Evolutionary conservation across 345 rosid species (phyloP), one percentile per base, ranked within the genome.

Genomic region (Eucalyptus curtisii): DNA sequence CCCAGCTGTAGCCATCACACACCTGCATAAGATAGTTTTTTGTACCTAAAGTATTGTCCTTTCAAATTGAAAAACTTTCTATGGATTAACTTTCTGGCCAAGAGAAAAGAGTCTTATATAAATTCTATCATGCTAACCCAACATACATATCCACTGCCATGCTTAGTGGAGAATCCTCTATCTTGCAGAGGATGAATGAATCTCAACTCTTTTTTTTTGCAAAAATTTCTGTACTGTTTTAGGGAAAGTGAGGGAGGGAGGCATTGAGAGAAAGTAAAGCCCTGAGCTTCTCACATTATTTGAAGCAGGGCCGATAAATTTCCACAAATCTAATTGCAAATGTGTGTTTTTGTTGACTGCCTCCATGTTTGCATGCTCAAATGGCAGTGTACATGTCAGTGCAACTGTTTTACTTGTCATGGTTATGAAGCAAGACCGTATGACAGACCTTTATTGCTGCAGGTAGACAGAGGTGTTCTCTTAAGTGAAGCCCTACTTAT

Each of bases 401-500:
- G 82, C 82, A 6, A 37, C 82, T 37, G 47, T 76, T 76, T 22
- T 76, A 22, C 14, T 76, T 22, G 27, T 37, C 82, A 19, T 76
- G 27, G 45, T 76, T 40, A 76, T 22, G 27, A 37, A 37, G 47
- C 27, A 40, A 76, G 47, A 76, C 15, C 6, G 47, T 76, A 76
- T 86, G 68, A 86, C 66, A 76, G 27, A 22, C 84, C 25, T 88
- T 47, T 85, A 22, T 91, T 66, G 31, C 71, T 89, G 53, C 89
- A 94, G 93, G 94, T 93, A 76, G 95, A 93, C 87, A 90, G 90
- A 91, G 93, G 94, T 25, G 94, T 92, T 89, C 90, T 88, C 86
- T 86, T 94, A 37, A 89, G 92, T 42, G 94, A 93, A 88, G 95
- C 94, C 59, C 87, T 94, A 33, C 92, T 91, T 59, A 90, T 89